Percentiles rank a stretch among this genome's conserved stretches.
Conservation (phyloP, 2,329 filamentous ascomycete genomes). For the Venturia nashicola region DNA sequence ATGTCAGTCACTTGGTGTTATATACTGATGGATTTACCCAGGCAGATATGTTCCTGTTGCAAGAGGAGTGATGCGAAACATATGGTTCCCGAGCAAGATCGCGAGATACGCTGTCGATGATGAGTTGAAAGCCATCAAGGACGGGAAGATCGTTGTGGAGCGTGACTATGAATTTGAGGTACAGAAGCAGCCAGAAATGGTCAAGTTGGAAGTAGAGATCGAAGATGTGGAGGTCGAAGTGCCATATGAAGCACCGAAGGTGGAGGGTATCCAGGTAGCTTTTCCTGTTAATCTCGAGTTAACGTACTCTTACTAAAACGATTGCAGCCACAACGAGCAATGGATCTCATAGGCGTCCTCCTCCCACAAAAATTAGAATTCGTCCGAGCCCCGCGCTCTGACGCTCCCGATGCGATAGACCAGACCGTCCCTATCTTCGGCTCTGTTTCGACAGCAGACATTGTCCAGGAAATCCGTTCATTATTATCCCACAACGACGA, state of each 20-base stretch:
- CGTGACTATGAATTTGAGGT: slow-evolving; percentile 33
- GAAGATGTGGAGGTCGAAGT: background rate
- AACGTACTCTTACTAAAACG: background rate
- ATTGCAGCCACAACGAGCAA: slow-evolving; percentile 29
- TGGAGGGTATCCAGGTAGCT: background rate
- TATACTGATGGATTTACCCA: slow-evolving; percentile 27
- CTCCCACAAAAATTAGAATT: slow-evolving; percentile 36
- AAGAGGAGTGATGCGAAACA: slow-evolving; percentile 41
- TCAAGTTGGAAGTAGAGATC: background rate
- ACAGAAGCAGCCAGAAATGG: background rate
- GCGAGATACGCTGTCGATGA: slow-evolving; percentile 39
- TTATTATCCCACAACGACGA: slow-evolving; percentile 39
- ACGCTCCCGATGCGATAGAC: slow-evolving; percentile 8
- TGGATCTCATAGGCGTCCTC: slow-evolving; percentile 35
- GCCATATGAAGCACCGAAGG: background rate
- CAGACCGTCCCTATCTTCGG: slow-evolving; percentile 34
- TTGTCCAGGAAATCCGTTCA: slow-evolving; percentile 35
- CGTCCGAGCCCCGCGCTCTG: slow-evolving; percentile 19
- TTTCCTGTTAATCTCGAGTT: background rate
- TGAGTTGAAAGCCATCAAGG: slow-evolving; percentile 32
- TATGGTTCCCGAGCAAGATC: slow-evolving; percentile 37
- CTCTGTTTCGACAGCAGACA: slow-evolving; percentile 41
- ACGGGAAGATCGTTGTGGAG: slow-evolving; percentile 30
- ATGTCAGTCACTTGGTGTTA: slow-evolving; percentile 23
- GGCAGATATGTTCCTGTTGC: slow-evolving; percentile 12